Conservation (phyloP, 2,329 filamentous ascomycete genomes). For the Talaromyces amestolkiae region DNA sequence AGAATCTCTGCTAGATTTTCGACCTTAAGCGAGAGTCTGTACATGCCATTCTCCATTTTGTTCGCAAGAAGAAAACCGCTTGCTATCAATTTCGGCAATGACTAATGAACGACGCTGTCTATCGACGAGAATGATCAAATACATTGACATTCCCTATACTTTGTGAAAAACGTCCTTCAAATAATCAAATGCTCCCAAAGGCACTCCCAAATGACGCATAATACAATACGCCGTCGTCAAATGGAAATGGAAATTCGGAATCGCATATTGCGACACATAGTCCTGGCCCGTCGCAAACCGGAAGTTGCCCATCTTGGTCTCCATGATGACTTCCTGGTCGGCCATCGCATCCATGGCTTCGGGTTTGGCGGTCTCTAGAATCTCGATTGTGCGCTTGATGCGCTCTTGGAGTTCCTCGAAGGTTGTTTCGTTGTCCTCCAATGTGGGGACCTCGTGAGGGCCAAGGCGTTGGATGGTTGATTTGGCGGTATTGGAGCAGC, state of each 20-base stretch:
- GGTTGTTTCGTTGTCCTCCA: constrained; percentile 48
- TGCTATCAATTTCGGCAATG: neutral
- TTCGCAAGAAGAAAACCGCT: neutral
- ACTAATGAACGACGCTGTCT: neutral
- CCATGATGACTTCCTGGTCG: constrained; percentile 39
- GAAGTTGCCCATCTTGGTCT: constrained; percentile 31
- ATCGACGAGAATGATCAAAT: neutral
- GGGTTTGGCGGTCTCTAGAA: constrained; percentile 46
- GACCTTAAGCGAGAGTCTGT: neutral
- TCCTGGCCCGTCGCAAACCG: constrained; percentile 42
- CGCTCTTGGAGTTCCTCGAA: constrained; percentile 51
- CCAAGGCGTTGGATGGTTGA: constrained; percentile 40
- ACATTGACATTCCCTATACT: neutral
- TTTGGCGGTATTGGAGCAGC: constrained; percentile 39
- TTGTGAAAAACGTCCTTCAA: constrained; percentile 31
- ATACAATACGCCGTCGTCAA: constrained; percentile 59
- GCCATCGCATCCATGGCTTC: constrained; percentile 47
- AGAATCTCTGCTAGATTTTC: neutral
- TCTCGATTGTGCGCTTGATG: constrained; percentile 48
- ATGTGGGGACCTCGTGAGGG: constrained; percentile 30
- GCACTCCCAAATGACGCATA: constrained; percentile 59
- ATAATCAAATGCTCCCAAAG: constrained; percentile 61
- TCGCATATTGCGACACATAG: constrained; percentile 50
- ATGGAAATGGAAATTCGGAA: constrained; percentile 67
- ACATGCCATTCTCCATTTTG: neutral